A percentile compares a stretch with the other conserved stretches of the same genome.
phyloP scores from a whole-genome alignment of 1,284 basidiomycete genomes.

The Puccinia sorghi region DNA sequence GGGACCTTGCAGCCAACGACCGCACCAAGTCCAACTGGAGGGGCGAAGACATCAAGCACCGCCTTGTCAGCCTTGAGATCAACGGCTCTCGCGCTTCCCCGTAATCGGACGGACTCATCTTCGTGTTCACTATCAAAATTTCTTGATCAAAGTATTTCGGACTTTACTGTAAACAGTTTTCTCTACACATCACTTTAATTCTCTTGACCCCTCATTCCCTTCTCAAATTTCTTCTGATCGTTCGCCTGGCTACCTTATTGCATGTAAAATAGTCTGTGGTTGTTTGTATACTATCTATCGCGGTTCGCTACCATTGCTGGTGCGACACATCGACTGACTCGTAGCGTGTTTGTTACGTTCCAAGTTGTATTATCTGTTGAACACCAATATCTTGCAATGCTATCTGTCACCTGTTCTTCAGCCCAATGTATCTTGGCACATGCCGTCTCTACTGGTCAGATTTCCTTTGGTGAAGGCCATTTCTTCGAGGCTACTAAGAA shows the following conservation, averaged over 20 bases:
- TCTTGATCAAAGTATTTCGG: constrained; percentile 22
- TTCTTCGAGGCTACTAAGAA: too few species aligned
- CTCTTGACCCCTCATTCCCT: neutral
- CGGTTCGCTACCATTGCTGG: neutral
- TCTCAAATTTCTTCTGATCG: neutral
- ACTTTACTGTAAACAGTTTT: constrained; percentile 10
- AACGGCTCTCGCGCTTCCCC: neutral
- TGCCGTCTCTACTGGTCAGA: too few species aligned
- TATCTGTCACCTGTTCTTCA: neutral
- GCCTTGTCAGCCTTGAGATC: constrained; percentile 15
- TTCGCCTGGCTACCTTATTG: neutral
- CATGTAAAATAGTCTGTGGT: constrained; percentile 33
- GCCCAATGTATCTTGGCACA: too few species aligned
- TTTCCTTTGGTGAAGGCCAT: too few species aligned
- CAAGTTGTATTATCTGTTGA: constrained; percentile 8
- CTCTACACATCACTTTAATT: constrained; percentile 1
- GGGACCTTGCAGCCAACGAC: neutral
- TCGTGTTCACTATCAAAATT: neutral
- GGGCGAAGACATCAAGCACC: constrained; percentile 18
- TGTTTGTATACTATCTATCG: constrained; percentile 15
- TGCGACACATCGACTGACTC: neutral
- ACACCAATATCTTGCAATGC: constrained; percentile 5
- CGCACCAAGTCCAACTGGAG: constrained; percentile 47
- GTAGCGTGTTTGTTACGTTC: constrained; percentile 7
- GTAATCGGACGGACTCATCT: neutral